Base-by-base conservation (phyloP, 495 filamentous ascomycete species). In the Lepidopterella palustris region DNA sequence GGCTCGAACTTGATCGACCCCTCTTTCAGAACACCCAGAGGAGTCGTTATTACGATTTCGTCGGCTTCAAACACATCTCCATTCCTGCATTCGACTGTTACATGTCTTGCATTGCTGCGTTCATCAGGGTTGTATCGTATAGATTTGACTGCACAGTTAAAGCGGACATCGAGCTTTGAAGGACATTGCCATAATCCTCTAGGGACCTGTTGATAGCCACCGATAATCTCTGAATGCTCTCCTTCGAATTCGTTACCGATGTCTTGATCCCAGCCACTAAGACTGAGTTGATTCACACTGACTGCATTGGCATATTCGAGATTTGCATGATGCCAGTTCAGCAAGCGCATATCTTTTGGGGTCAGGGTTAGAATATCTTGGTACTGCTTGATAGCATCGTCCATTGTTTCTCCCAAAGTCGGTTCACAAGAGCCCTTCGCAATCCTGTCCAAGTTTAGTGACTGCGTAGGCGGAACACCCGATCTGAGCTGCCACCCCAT, bases 251-350 rank as follows among this genome's bases (percentile, higher is more conserved):
- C 93, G 70, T 99, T 97, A 0, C 95, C 93, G 45, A 89, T 88
- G 68, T 97, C 93, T 68, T 97, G 87, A 72, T 99, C 93, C 90
- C 93, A 97, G 1, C 90, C 87, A 8, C 86, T 85, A 3, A 99
- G 82, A 72, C 92, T 97, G 18, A 97, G 81, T 55, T 87, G 84
- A 57, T 86, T 81, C 54, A 95, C 85, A 68, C 91, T 95, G 4
- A 82, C 85, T 0, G 93, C 95, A 68, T 97, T 97, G 48, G 92
- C 92, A 68, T 99, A 99, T 69, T 99, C 93, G 27, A 97, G 79
- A 67, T 99, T 99, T 59, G 95, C 93, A 70, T 96, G 85, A 74
- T 99, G 95, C 93, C 93, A 99, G 68, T 97, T 99, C 64, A 97
- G 79, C 29, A 97, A 78, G 48, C 93, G 81, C 74, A 95, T 84